Evolutionary conservation across 2,329 filamentous ascomycete species (phyloP).

Genomic region (Arthrobotrys iridis): DNA sequence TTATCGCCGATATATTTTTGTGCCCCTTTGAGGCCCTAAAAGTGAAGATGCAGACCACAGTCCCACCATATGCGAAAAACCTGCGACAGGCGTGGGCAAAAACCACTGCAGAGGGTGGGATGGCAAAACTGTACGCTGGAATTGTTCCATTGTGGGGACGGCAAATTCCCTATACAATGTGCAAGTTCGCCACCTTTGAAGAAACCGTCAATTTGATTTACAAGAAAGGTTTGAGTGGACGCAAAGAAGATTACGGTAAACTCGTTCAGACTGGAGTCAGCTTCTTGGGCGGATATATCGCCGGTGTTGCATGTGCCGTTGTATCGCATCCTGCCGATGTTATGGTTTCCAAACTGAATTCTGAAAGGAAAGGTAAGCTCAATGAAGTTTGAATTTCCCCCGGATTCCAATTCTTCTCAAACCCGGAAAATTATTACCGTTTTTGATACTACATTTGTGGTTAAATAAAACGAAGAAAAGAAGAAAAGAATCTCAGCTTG

Average conservation of each 20-base stretch:
- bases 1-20: constrained; percentile 80
- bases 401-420: not conserved
- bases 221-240: constrained; percentile 72
- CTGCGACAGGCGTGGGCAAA: constrained; percentile 36
- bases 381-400: not conserved
- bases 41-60: constrained; percentile 79
- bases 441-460: not conserved
- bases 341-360: constrained; percentile 92
- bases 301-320: constrained; percentile 86
- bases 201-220: constrained; percentile 90
- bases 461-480: not conserved
- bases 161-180: constrained; percentile 83
- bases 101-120: constrained; percentile 48
- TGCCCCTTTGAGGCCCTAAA: constrained; percentile 90
- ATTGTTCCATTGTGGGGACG: constrained; percentile 90
- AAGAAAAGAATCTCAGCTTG: not conserved
- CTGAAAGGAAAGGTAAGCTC: constrained; percentile 69
- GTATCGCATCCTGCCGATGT: constrained; percentile 84
- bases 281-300: constrained; percentile 83
- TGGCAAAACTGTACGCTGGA: constrained; percentile 79
- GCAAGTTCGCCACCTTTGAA: constrained; percentile 94
- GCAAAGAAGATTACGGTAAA: constrained; percentile 82
- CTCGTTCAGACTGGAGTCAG: constrained; percentile 84
- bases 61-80: constrained; percentile 76
- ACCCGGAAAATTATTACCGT: not conserved